Percentiles rank a stretch among this genome's conserved stretches.
These are phyloP conservation scores for Grosmannia clavigera DNA, from an alignment of 2,329 filamentous ascomycete species.

Conservation along the genomic window DNA sequence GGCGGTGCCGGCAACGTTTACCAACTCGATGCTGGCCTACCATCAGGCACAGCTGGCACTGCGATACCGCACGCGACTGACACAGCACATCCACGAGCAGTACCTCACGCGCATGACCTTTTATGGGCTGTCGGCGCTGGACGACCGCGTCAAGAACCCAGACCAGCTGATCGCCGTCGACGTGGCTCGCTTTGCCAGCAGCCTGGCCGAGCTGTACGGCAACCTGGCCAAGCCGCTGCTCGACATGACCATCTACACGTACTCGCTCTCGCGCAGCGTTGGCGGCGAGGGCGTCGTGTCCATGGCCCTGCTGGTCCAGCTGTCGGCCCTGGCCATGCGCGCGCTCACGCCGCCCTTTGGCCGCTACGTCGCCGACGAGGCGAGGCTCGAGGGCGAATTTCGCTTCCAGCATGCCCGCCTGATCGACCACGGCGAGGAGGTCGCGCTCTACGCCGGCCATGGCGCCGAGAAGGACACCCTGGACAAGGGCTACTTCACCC, in stretches of 20 bases:
- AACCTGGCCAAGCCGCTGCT: conserved; percentile 90
- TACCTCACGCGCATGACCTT: conserved; percentile 98
- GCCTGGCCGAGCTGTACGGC: conserved; percentile 86
- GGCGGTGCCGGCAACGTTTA: conserved; percentile 90
- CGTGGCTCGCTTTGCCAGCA: conserved; percentile 92
- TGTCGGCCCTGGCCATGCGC: conserved; percentile 88
- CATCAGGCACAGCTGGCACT: conserved; percentile 92
- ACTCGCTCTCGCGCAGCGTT: conserved; percentile 85
- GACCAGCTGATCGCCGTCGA: conserved; percentile 96
- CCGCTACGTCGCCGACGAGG: conserved; percentile 95
- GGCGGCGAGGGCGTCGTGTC: conserved; percentile 91
- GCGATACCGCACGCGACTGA: conserved; percentile 84
- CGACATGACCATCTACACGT: conserved; percentile 94
- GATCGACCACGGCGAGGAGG: conserved; percentile 92
- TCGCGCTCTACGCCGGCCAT: conserved; percentile 84
- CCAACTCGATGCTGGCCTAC: conserved; percentile 97
- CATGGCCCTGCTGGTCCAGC: conserved; percentile 86
- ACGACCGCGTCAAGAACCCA: conserved; percentile 96
- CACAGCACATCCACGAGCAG: conserved; percentile 88
- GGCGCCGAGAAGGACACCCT: conserved; percentile 91
- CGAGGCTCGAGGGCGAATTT: conserved; percentile 88
- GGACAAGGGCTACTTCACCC: conserved; percentile 96
- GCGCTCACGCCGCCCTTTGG: conserved; percentile 91
- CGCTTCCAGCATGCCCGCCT: conserved; percentile 87
- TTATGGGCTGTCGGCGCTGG: conserved; percentile 86